Evolutionary conservation across 768 basidiomycete genomes (phyloP), one percentile per base, ranked within the genome.

Genomic region (Suillus cothurnatus): DNA sequence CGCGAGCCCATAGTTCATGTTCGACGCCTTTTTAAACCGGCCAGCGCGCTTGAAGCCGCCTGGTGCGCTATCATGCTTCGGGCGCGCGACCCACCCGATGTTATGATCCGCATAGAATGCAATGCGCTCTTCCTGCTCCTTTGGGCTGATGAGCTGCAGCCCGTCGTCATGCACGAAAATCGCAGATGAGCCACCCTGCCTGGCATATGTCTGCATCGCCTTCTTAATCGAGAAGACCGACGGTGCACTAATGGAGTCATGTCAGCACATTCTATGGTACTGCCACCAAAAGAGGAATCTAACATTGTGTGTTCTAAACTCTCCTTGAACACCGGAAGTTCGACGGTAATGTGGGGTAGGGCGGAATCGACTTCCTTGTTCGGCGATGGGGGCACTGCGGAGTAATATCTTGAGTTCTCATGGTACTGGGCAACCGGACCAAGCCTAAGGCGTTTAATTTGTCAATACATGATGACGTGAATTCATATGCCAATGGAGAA

Each of bases 171-270:
- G 91, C 19, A 95, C 80, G 53, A 94, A 82, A 72, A 95, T 93
- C 32, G 86, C 75, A 12, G 90, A 92, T 1, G 90, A 89, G 6
- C 92, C 93, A 57, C 94, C 93, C 75, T 95, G 93, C n/a, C 93
- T 83, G 6, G 93, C 93, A 71, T 94, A 94, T n/a, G 91, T 92
- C 74, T 92, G 91, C 88, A 94, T 94, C 0, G 92, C 93, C 78
- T 88, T 89, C 77, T 93, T 93, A 67, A 89, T 79, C 0, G 90
- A 94, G 70, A 84, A 84, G 5, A 95, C 87, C 21, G 91, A 92
- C 5, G 90, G 91, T 8, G 86, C 72, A 66, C 91, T 93, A 72
- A 6, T 62, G 67, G 6, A 34, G 61, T 61, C 49, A 50, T 61
- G 68, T 72, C 56, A 77, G 68, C 61, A 60, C 61, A 65, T 19